Evolutionary conservation across 2,329 filamentous ascomycete genomes (phyloP).

Genomic region (Podosphaera xanthii): DNA sequence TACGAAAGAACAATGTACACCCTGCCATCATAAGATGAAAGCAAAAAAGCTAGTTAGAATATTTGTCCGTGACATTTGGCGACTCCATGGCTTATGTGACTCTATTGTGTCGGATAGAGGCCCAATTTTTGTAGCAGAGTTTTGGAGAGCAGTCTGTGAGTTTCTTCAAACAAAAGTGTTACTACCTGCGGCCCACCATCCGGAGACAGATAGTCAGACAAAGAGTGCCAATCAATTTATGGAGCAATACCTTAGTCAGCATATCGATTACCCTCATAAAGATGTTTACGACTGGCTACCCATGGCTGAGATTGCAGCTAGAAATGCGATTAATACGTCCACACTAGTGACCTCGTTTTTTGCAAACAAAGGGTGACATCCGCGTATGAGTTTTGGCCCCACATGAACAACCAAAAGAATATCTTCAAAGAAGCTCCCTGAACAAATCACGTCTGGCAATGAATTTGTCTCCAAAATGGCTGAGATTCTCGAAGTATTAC

Average conservation of each 20-base stretch:
- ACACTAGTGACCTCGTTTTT: slow-evolving; percentile 2
- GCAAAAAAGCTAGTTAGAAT: not conserved
- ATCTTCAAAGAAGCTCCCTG: not conserved
- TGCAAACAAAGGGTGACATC: slow-evolving; percentile 4
- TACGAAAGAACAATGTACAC: not conserved
- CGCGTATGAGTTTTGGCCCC: slow-evolving; percentile 2
- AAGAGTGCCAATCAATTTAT: too few species aligned
- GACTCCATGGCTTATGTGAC: too few species aligned
- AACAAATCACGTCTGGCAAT: not conserved
- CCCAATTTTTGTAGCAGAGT: too few species aligned
- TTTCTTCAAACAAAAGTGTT: not conserved
- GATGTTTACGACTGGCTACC: too few species aligned
- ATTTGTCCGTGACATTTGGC: too few species aligned
- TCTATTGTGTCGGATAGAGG: too few species aligned
- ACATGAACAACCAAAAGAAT: not conserved
- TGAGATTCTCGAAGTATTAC: too few species aligned
- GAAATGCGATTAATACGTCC: slow-evolving; percentile 2
- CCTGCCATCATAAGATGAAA: not conserved
- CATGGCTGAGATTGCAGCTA: not conserved
- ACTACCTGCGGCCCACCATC: not conserved
- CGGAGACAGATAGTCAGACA: too few species aligned
- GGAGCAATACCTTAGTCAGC: too few species aligned
- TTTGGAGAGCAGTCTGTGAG: slow-evolving; percentile 3
- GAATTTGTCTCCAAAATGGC: slow-evolving; percentile 1
- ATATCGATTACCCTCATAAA: too few species aligned